Percentiles rank a stretch among this genome's conserved stretches.
Conservation (phyloP, 768 basidiomycete genomes). For the Pilatotrama ljubarskyi region DNA sequence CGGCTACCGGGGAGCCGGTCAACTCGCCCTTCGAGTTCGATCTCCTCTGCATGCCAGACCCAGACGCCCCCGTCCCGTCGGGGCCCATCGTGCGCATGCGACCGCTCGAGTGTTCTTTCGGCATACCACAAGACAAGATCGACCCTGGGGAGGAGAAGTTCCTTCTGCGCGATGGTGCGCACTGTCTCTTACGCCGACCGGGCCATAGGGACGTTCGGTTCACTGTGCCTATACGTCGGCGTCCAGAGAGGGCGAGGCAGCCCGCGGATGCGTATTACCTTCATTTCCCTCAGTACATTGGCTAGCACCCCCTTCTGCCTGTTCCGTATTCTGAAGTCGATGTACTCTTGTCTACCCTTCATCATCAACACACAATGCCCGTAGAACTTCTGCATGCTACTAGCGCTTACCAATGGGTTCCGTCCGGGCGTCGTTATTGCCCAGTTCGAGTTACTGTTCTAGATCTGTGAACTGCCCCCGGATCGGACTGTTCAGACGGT, state of each 20-base stretch:
- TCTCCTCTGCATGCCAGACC: neutral
- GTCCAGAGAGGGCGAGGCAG: neutral
- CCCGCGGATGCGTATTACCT: neutral
- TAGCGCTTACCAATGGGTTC: too few species aligned
- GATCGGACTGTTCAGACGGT: too few species aligned
- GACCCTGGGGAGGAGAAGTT: neutral
- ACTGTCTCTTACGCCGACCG: neutral
- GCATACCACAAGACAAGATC: neutral
- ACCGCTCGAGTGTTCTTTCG: neutral
- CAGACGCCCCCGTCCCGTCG: neutral
- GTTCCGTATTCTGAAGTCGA: too few species aligned
- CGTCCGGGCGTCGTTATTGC: too few species aligned
- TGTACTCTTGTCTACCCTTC: too few species aligned
- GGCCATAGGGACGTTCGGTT: neutral
- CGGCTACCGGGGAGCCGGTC: neutral
- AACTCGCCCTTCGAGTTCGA: constrained; percentile 4
- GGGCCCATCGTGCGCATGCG: neutral
- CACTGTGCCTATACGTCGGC: neutral
- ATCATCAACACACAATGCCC: too few species aligned
- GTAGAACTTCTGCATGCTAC: too few species aligned
- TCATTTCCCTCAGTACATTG: neutral
- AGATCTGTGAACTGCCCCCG: too few species aligned
- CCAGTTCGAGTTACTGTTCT: too few species aligned
- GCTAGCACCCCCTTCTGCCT: too few species aligned
- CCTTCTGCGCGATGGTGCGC: neutral